A percentile compares a stretch with the other conserved stretches of the same genome.
These are phyloP conservation scores for Pythium brachiatum DNA, from an alignment of 352 stramenopile species.

Conservation along the genomic window DNA sequence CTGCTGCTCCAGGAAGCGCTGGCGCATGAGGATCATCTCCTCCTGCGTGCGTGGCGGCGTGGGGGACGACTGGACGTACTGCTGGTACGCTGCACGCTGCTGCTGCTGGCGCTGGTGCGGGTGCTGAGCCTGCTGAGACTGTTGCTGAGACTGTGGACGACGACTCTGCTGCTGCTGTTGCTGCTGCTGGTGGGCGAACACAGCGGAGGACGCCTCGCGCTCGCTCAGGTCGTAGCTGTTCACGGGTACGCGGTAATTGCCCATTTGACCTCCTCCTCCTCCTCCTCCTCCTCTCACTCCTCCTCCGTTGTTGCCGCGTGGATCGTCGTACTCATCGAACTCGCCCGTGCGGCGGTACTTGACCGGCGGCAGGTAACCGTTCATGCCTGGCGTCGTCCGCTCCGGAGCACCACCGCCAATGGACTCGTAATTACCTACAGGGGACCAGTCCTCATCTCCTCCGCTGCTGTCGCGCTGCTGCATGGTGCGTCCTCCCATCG, in stretches of 20 bases:
- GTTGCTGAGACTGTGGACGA: constrained; percentile 1
- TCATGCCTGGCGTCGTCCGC: background rate
- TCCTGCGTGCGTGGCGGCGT: constrained; percentile 10
- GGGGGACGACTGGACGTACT: constrained; percentile 24
- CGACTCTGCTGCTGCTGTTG: constrained; percentile 8
- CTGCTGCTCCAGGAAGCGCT: constrained; percentile 18
- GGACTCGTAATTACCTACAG: background rate
- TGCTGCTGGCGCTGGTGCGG: constrained; percentile 32
- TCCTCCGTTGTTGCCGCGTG: background rate
- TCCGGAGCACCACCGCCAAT: background rate
- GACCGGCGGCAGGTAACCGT: constrained; percentile 12
- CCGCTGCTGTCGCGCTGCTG: background rate
- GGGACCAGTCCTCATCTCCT: constrained; percentile 8
- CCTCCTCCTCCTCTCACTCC: constrained; percentile 8
- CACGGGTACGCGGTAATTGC: constrained; percentile 13
- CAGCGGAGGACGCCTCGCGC: background rate
- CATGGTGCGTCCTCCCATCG: background rate
- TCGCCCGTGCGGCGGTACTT: constrained; percentile 21
- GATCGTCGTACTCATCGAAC: constrained; percentile 16
- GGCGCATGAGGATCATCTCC: constrained; percentile 18
- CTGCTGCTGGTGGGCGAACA: constrained; percentile 4
- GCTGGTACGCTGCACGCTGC: constrained; percentile 34
- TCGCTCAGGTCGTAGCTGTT: constrained; percentile 14
- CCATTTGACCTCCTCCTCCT: background rate
- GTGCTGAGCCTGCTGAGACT: constrained; percentile 35